These are phyloP conservation scores for Leccinum subgranulosum DNA, from an alignment of 768 basidiomycete species.

Conservation along the genomic window DNA sequence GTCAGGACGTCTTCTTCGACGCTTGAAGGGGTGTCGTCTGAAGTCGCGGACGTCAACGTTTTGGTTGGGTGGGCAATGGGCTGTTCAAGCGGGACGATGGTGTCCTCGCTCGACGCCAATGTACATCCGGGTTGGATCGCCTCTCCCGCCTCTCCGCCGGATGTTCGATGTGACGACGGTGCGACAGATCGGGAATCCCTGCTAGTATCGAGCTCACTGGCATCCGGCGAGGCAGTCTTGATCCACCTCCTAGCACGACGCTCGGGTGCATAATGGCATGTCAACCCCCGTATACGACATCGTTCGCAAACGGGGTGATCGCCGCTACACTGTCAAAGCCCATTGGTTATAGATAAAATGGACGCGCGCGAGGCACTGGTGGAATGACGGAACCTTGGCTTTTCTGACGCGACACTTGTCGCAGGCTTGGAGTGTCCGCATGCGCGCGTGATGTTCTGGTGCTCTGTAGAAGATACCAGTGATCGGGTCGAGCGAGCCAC, in stretches of 20 bases:
- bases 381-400: slow-evolving; percentile 54
- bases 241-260: slow-evolving; percentile 28
- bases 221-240: background rate
- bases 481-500: slow-evolving; percentile 59
- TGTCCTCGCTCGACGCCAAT: background rate
- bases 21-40: background rate
- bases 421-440: slow-evolving; percentile 73
- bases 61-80: background rate
- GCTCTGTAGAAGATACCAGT: slow-evolving; percentile 68
- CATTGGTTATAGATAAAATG: no score
- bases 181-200: background rate
- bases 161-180: no score
- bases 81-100: background rate
- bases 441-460: slow-evolving; percentile 53
- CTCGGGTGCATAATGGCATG: slow-evolving; percentile 67
- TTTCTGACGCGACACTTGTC: slow-evolving; percentile 71
- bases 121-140: background rate
- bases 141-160: background rate
- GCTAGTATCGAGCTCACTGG: background rate
- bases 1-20: background rate
- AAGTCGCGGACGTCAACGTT: background rate
- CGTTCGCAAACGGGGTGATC: slow-evolving; percentile 68
- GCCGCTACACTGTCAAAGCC: slow-evolving; percentile 57
- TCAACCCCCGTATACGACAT: slow-evolving; percentile 53
- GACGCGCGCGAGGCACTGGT: no score